Conservation (phyloP, 768 basidiomycete species). For the Auricularia heimuer region DNA sequence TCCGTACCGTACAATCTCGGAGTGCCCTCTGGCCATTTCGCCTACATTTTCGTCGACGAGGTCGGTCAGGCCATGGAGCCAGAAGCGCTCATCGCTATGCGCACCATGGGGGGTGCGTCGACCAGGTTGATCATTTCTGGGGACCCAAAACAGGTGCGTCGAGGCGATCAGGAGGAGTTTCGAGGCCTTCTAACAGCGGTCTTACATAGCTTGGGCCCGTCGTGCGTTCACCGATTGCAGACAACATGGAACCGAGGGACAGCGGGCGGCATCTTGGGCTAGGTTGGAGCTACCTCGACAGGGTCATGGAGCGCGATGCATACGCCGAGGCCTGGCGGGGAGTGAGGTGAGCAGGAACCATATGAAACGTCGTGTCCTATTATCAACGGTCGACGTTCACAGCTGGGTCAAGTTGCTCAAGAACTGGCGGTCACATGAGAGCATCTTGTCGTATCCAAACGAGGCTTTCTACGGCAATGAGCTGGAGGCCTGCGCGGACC, state of each 20-base stretch:
- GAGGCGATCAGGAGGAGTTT: too few relatives aligned
- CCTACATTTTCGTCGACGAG: conserved; percentile 54
- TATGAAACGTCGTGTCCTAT: not conserved
- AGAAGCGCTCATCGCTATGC: conserved; percentile 38
- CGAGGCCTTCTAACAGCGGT: too few relatives aligned
- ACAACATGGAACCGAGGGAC: not conserved
- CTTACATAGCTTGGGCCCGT: conserved; percentile 23
- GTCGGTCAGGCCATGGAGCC: conserved; percentile 58
- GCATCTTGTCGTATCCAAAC: conserved; percentile 49
- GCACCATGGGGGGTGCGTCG: conserved; percentile 19
- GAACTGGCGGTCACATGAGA: conserved; percentile 47
- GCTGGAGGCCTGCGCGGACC: conserved; percentile 21
- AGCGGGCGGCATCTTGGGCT: conserved; percentile 16
- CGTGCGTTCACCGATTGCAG: conserved; percentile 21
- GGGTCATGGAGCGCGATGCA: conserved; percentile 23
- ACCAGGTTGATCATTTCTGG: conserved; percentile 31
- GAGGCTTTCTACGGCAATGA: conserved; percentile 29
- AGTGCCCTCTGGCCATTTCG: conserved; percentile 43
- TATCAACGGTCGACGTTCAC: conserved; percentile 5
- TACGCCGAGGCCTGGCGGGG: conserved; percentile 20
- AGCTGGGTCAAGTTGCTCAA: conserved; percentile 52
- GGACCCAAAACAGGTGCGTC: conserved; percentile 22
- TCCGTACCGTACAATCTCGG: conserved; percentile 40
- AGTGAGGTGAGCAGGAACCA: conserved; percentile 20
- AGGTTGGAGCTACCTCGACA: conserved; percentile 25